These are phyloP conservation scores for Carex cristatella DNA, from an alignment of 176 grass and related monocot genomes.

Conservation along the genomic window DNA sequence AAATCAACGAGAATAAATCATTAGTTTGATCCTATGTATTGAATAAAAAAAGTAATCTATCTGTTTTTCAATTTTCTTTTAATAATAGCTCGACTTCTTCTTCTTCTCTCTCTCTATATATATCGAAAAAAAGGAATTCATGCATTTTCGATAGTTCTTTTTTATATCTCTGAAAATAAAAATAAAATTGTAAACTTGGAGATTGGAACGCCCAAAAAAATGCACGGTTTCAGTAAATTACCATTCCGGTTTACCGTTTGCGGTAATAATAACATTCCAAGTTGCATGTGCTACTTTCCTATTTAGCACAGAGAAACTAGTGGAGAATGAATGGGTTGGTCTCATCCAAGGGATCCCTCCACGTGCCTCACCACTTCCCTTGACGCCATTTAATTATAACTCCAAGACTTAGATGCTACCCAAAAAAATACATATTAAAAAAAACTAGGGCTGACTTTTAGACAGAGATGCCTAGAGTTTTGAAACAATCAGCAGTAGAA, in stretches of 20 bases:
- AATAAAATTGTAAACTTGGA: too few species aligned
- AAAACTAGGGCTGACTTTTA: not conserved
- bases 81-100: too few species aligned
- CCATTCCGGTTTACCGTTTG: not conserved
- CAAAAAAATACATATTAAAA: not conserved
- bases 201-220: too few species aligned
- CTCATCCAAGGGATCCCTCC: slow-evolving; percentile 7
- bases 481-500: not conserved
- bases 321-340: not conserved
- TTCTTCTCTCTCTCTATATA: too few species aligned
- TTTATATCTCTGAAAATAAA: too few species aligned
- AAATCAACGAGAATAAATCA: too few species aligned
- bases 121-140: too few species aligned
- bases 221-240: too few species aligned
- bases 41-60: too few species aligned
- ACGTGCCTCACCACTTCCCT: not conserved
- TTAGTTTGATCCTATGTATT: too few species aligned
- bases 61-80: too few species aligned
- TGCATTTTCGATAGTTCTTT: too few species aligned
- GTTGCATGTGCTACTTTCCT: not conserved
- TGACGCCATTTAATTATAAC: not conserved
- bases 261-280: not conserved
- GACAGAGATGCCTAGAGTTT: not conserved
- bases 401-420: not conserved
- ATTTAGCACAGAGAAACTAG: not conserved